Conservation (phyloP, 164 flowering plant genomes). For the Vitis riparia region DNA sequence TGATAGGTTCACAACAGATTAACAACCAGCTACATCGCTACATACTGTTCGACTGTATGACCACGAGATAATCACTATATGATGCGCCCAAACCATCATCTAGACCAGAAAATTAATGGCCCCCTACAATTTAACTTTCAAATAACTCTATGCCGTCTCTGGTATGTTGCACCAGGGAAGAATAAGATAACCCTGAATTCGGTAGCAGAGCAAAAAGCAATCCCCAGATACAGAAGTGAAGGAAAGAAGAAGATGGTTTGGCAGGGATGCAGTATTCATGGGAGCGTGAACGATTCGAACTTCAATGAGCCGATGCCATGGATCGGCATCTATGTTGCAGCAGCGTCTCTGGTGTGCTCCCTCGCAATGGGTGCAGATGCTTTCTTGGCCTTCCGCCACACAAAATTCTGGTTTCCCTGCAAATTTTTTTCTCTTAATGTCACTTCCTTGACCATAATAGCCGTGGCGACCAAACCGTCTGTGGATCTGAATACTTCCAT, state of each 20-base stretch:
- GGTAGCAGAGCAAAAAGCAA: neutral
- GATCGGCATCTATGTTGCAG: slow-evolving; percentile 60
- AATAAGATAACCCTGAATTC: too few relatives aligned
- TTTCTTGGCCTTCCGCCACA: slow-evolving; percentile 29
- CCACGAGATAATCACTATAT: too few relatives aligned
- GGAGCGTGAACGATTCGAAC: slow-evolving; percentile 41
- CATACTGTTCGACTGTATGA: too few relatives aligned
- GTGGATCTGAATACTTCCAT: slow-evolving; percentile 64
- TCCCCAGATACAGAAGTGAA: too few relatives aligned
- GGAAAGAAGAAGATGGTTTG: slow-evolving; percentile 22
- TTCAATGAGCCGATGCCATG: slow-evolving; percentile 65
- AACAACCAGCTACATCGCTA: too few relatives aligned
- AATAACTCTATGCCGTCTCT: too few relatives aligned
- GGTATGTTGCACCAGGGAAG: too few relatives aligned
- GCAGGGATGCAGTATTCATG: slow-evolving; percentile 40
- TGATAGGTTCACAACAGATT: too few relatives aligned
- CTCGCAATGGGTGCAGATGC: slow-evolving; percentile 50
- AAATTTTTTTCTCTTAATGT: slow-evolving; percentile 58
- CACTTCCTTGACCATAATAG: slow-evolving; percentile 48
- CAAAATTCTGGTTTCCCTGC: slow-evolving; percentile 64
- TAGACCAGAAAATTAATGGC: too few relatives aligned
- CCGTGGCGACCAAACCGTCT: slow-evolving; percentile 53
- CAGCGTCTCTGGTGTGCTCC: slow-evolving; percentile 54
- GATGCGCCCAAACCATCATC: too few relatives aligned
- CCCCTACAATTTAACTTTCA: too few relatives aligned